A percentile compares a stretch with the other conserved stretches of the same genome.
Conservation (phyloP, 768 basidiomycete species). For the Auricularia heimuer region DNA sequence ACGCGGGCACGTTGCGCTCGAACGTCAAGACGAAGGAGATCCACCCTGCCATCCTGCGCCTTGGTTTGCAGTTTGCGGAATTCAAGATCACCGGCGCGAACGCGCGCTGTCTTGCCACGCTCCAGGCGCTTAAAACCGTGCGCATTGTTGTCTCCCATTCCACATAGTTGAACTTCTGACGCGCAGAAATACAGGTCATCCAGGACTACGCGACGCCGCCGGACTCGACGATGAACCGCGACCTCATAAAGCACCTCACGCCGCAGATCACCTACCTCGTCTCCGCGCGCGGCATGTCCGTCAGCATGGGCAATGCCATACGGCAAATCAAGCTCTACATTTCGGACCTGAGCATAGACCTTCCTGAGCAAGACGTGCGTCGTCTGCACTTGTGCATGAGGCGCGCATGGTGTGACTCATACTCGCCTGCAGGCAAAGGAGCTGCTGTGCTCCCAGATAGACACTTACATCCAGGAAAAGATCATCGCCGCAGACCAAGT, state of each 20-base stretch:
- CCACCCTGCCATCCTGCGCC: constrained; percentile 78
- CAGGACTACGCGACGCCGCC: constrained; percentile 82
- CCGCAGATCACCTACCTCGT: constrained; percentile 90
- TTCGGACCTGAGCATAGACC: constrained; percentile 82
- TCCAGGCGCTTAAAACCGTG: constrained; percentile 87
- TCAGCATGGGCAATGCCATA: constrained; percentile 91
- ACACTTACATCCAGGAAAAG: constrained; percentile 87
- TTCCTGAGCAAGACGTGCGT: constrained; percentile 87
- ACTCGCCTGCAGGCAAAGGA: constrained; percentile 64
- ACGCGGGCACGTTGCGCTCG: constrained; percentile 22
- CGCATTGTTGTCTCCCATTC: constrained; percentile 16
- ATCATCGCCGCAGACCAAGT: constrained; percentile 91
- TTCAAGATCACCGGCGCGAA: constrained; percentile 93
- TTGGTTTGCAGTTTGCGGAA: constrained; percentile 83
- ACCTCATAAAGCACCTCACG: constrained; percentile 85
- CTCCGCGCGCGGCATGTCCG: constrained; percentile 79
- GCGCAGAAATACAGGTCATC: constrained; percentile 53
- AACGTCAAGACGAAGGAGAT: constrained; percentile 60
- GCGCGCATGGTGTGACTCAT: constrained; percentile 4
- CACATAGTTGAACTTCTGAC: not conserved
- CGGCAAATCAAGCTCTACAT: constrained; percentile 93
- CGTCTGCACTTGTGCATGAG: not conserved
- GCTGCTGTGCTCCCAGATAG: constrained; percentile 71
- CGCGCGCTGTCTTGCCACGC: constrained; percentile 86
- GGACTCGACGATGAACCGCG: constrained; percentile 78